Conservation (phyloP, 1,139 yeast genomes). For the Torulaspora globosa region DNA sequence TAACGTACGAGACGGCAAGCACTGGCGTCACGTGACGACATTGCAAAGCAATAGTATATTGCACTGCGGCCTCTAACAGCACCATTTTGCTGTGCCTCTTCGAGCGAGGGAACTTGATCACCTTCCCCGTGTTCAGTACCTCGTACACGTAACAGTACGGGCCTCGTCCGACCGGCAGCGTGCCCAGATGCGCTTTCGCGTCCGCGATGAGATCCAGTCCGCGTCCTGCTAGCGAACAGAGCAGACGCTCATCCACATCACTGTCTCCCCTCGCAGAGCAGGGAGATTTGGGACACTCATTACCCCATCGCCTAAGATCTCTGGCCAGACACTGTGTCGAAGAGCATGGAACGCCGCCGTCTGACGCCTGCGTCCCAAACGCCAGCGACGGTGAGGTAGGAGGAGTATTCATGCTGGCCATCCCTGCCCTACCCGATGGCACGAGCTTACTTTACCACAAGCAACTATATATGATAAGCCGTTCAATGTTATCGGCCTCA, state of each 20-base stretch:
- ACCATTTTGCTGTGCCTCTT: slow-evolving; percentile 2
- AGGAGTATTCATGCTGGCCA: neutral
- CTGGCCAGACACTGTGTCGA: neutral
- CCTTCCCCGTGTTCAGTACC: neutral
- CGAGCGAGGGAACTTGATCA: slow-evolving; percentile 6
- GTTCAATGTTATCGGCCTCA: neutral
- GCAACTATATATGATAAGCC: neutral
- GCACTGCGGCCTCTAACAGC: slow-evolving; percentile 14
- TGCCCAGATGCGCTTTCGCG: neutral
- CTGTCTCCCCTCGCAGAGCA: neutral
- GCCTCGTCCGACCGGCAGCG: slow-evolving; percentile 4
- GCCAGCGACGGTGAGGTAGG: slow-evolving; percentile 4
- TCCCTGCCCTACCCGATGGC: neutral
- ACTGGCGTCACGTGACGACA: slow-evolving; percentile 16
- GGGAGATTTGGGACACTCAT: neutral
- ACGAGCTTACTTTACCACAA: neutral
- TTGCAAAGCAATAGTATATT: slow-evolving; percentile 1
- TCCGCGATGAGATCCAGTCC: slow-evolving; percentile 4
- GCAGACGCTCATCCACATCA: neutral
- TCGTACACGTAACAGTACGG: slow-evolving; percentile 6
- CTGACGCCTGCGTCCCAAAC: too few species aligned
- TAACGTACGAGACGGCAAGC: slow-evolving; percentile 19
- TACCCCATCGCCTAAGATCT: neutral
- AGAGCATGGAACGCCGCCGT: neutral
- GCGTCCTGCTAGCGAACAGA: neutral